phyloP scores from a whole-genome alignment of 2,329 filamentous ascomycete species.

The Xylariaceae sp. region DNA sequence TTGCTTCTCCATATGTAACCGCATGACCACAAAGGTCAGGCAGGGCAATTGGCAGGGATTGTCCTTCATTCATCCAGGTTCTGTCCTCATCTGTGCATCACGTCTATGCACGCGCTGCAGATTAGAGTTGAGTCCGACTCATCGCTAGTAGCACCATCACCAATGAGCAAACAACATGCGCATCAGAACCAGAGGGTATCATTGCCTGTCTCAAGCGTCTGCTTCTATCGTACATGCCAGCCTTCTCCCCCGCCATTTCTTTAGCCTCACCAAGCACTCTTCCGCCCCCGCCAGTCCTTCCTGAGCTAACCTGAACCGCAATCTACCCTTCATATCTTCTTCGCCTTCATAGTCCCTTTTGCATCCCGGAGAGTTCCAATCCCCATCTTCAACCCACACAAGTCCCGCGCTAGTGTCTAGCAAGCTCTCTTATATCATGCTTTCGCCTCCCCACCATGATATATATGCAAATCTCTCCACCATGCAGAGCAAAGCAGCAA shows the following conservation, averaged over 20 bases:
- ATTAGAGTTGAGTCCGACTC: constrained; percentile 16
- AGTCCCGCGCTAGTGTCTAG: neutral
- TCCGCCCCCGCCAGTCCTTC: neutral
- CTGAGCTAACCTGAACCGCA: constrained; percentile 10
- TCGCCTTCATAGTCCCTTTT: constrained; percentile 1
- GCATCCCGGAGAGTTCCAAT: neutral
- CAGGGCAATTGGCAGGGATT: neutral
- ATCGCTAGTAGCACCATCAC: constrained; percentile 12
- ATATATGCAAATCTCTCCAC: constrained; percentile 2
- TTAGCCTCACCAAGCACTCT: neutral
- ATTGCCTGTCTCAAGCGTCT: constrained; percentile 35
- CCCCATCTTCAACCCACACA: neutral
- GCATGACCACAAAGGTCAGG: neutral
- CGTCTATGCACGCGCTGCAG: neutral
- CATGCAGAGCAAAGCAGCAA: constrained; percentile 3
- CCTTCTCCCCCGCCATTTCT: neutral
- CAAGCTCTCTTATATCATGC: constrained; percentile 6
- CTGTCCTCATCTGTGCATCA: constrained; percentile 11
- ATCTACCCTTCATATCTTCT: constrained; percentile 14
- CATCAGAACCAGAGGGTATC: constrained; percentile 33
- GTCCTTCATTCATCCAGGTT: too few relatives aligned
- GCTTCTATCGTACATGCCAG: constrained; percentile 30
- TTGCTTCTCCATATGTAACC: neutral
- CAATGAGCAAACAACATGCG: neutral
- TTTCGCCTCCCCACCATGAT: neutral